Percentiles rank a stretch among this genome's conserved stretches.
Evolutionary conservation across 2,329 filamentous ascomycete species (phyloP).

Genomic region (Alternaria brassicicola): DNA sequence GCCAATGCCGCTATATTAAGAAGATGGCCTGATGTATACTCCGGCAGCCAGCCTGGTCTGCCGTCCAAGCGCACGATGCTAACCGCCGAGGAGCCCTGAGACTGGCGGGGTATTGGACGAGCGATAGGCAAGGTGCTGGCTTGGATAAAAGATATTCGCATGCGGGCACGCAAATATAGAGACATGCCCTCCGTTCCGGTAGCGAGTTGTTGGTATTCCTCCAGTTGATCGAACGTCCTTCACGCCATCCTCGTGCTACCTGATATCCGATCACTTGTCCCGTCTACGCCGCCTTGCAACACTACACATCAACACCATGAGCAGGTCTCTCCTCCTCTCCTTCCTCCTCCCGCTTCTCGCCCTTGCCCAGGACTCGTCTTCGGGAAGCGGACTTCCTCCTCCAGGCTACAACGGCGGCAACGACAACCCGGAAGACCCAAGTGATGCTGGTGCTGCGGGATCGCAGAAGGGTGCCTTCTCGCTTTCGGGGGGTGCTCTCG

Average conservation of each 20-base stretch:
- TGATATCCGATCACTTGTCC: conserved; percentile 24
- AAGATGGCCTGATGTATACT: conserved; percentile 25
- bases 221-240: conserved; percentile 39
- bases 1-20: conserved; percentile 41
- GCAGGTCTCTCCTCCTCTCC: conserved; percentile 30
- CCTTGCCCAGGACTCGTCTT: conserved; percentile 35
- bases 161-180: conserved; percentile 44
- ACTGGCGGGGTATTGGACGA: conserved; percentile 35
- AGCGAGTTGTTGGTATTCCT: conserved; percentile 32
- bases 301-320: conserved; percentile 32
- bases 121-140: conserved; percentile 26
- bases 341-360: conserved; percentile 37
- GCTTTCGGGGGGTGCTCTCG: conserved; percentile 71
- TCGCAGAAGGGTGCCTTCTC: conserved; percentile 63
- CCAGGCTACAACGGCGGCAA: conserved; percentile 46
- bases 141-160: conserved; percentile 29
- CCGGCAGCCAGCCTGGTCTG: conserved; percentile 29
- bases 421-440: conserved; percentile 44
- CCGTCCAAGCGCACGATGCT: conserved; percentile 37
- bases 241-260: conserved; percentile 41
- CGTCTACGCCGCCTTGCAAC: conserved; percentile 20
- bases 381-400: conserved; percentile 29
- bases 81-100: conserved; percentile 33
- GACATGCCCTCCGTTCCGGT: conserved; percentile 32
- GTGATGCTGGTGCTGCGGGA: conserved; percentile 68